Conservation (phyloP, 1,139 yeast species). For the Suhomyces yuchorum region DNA sequence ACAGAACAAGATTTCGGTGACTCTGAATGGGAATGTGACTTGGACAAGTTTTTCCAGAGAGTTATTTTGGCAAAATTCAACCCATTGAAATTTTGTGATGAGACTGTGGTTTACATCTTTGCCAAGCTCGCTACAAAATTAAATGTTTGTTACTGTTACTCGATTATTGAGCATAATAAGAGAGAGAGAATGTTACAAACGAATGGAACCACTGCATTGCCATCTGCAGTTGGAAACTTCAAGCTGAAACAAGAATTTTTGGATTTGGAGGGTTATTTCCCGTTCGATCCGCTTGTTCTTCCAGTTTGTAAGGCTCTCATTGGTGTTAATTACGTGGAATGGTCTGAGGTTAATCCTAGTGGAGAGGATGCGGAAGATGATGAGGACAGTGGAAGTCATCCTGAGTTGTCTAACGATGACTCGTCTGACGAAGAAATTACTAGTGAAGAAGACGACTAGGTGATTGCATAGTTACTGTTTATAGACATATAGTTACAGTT, state of each 20-base stretch:
- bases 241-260: constrained; percentile 73
- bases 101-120: constrained; percentile 89
- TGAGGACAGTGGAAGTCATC: constrained; percentile 47
- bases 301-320: constrained; percentile 57
- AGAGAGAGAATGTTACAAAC: constrained; percentile 56
- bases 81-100: constrained; percentile 91
- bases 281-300: constrained; percentile 88
- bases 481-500: constrained; percentile 4
- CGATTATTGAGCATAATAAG: constrained; percentile 89
- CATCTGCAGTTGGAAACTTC: constrained; percentile 43
- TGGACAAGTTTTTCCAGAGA: constrained; percentile 86
- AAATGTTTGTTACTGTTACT: constrained; percentile 89
- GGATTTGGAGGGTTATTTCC: constrained; percentile 90
- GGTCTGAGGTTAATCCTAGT: constrained; percentile 59
- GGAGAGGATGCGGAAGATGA: constrained; percentile 66
- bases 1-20: constrained; percentile 23
- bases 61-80: constrained; percentile 86
- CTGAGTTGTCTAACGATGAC: constrained; percentile 33
- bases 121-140: constrained; percentile 91
- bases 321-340: constrained; percentile 64
- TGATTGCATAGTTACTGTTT: constrained; percentile 5
- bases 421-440: constrained; percentile 31
- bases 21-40: constrained; percentile 74
- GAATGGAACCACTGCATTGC: constrained; percentile 29
- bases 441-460: constrained; percentile 20